Evolutionary conservation across 192 early-diverging fungal species (phyloP).

Genomic region (Mortierella hygrophila): DNA sequence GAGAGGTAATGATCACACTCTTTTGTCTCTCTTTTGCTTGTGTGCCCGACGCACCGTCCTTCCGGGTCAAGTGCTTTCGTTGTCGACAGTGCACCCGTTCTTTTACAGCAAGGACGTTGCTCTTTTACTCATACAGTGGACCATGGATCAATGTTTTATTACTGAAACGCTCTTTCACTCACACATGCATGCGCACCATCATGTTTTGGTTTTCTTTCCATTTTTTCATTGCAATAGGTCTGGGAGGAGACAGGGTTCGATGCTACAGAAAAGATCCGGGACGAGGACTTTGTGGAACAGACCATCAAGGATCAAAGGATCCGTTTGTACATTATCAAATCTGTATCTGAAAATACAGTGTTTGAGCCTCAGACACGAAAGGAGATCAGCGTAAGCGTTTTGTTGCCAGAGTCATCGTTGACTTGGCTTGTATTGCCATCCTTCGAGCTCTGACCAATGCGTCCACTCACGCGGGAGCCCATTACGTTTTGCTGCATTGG

Average conservation of each 20-base stretch:
- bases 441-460: not conserved
- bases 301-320: constrained; percentile 93
- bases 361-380: constrained; percentile 91
- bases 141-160: not conserved
- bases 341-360: constrained; percentile 83
- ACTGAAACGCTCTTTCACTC: constrained; percentile 3
- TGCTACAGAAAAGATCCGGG: constrained; percentile 73
- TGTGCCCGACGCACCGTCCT: not conserved
- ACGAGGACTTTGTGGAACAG: constrained; percentile 88
- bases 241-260: constrained; percentile 97
- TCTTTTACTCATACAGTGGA: not conserved
- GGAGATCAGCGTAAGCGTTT: constrained; percentile 88
- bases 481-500: not conserved
- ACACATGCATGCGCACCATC: not conserved
- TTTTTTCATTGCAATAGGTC: constrained; percentile 63
- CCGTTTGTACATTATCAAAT: constrained; percentile 90
- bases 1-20: constrained; percentile 75
- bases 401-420: not conserved
- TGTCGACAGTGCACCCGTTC: not conserved
- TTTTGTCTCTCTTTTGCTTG: not conserved
- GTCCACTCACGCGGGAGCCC: not conserved
- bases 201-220: not conserved
- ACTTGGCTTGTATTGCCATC: not conserved
- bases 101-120: not conserved
- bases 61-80: not conserved